Conservation (phyloP, 2,329 filamentous ascomycete species). For the Scedosporium boydii region DNA sequence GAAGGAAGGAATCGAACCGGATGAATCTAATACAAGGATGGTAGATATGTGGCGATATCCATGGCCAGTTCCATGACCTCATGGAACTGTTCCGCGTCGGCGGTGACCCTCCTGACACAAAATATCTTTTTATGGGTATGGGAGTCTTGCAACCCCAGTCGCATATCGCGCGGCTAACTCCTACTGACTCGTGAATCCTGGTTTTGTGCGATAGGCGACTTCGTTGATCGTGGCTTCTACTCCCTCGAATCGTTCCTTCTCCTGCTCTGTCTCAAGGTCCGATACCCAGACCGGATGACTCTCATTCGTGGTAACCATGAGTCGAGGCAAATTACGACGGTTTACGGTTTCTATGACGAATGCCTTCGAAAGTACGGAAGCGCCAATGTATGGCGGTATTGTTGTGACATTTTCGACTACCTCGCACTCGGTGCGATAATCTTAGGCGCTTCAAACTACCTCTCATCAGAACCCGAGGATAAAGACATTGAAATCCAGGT, state of each 20-base stretch:
- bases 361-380: constrained; percentile 93
- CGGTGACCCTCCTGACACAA: constrained; percentile 88
- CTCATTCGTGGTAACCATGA: constrained; percentile 93
- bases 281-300: constrained; percentile 95
- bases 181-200: neutral
- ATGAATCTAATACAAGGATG: neutral
- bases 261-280: constrained; percentile 89
- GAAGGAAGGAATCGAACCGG: too few relatives aligned
- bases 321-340: constrained; percentile 91
- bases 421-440: constrained; percentile 83
- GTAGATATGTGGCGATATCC: constrained; percentile 94
- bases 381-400: constrained; percentile 94
- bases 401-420: constrained; percentile 97
- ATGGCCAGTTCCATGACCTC: constrained; percentile 91
- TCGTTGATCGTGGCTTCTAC: constrained; percentile 97
- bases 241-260: constrained; percentile 94
- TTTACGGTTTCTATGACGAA: constrained; percentile 98
- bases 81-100: constrained; percentile 96
- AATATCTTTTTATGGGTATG: constrained; percentile 91
- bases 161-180: constrained; percentile 10
- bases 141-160: neutral
- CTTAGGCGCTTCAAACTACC: constrained; percentile 68
- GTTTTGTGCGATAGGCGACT: constrained; percentile 56
- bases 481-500: constrained; percentile 88
- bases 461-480: constrained; percentile 40